These are phyloP conservation scores for Colletotrichum liriopes DNA, from an alignment of 2,329 filamentous ascomycete genomes.

Conservation along the genomic window DNA sequence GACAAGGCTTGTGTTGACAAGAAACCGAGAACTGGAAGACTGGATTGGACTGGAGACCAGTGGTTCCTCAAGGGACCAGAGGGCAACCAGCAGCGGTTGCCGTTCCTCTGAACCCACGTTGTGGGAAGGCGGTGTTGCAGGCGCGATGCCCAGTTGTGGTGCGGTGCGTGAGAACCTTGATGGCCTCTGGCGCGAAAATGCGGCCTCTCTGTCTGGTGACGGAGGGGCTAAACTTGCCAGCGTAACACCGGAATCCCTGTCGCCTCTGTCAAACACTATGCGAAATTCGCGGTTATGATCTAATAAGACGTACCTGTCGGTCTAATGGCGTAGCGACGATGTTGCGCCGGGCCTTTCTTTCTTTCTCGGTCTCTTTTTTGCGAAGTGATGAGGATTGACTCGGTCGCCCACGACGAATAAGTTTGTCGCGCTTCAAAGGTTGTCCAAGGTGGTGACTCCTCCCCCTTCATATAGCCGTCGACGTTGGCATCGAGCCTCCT, in stretches of 20 bases:
- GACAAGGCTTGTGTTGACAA: constrained; percentile 20
- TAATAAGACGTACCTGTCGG: constrained; percentile 25
- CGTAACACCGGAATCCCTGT: constrained; percentile 40
- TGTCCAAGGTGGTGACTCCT: background rate
- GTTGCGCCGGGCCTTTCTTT: background rate
- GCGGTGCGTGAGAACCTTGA: constrained; percentile 40
- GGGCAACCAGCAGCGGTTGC: constrained; percentile 8
- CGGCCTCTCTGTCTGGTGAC: constrained; percentile 39
- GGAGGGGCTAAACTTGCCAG: constrained; percentile 40
- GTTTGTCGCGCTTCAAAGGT: background rate
- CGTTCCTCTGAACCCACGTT: constrained; percentile 8
- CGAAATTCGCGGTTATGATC: constrained; percentile 23
- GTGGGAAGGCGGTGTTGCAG: constrained; percentile 39
- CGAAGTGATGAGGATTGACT: constrained; percentile 21
- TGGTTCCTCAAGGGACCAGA: constrained; percentile 20
- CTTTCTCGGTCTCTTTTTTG: background rate
- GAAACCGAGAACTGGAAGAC: constrained; percentile 1
- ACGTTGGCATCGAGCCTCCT: constrained; percentile 8
- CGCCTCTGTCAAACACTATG: constrained; percentile 32
- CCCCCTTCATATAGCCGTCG: constrained; percentile 19
- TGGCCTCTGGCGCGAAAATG: constrained; percentile 41
- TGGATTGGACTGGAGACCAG: constrained; percentile 8
- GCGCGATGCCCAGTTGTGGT: constrained; percentile 33
- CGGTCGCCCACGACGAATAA: background rate
- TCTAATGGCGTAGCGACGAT: constrained; percentile 5